Conservation (phyloP, 768 basidiomycete species). For the Mycena rebaudengoi region DNA sequence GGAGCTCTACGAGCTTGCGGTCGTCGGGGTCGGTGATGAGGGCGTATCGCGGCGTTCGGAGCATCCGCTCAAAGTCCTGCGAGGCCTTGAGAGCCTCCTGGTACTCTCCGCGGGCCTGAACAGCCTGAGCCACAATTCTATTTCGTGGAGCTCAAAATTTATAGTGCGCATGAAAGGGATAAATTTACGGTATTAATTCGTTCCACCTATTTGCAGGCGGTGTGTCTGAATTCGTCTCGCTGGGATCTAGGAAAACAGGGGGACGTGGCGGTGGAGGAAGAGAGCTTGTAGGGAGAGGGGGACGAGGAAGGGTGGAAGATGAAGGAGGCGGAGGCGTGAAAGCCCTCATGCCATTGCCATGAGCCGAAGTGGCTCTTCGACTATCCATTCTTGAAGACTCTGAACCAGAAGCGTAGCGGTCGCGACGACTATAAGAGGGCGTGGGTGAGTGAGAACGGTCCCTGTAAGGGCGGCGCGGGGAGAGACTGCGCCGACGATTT, state of each 20-base stretch:
- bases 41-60: slow-evolving; percentile 17
- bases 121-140: slow-evolving; percentile 19
- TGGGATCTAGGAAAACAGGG: too few species aligned
- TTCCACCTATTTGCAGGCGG: slow-evolving; percentile 11
- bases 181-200: slow-evolving; percentile 4
- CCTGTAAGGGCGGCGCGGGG: background rate
- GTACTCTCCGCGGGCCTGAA: slow-evolving; percentile 11
- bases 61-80: slow-evolving; percentile 15
- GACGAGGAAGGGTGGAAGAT: background rate
- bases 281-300: background rate
- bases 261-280: slow-evolving; percentile 8
- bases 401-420: background rate
- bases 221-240: too few species aligned
- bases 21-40: slow-evolving; percentile 23
- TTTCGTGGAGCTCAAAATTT: background rate
- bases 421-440: background rate
- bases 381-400: slow-evolving; percentile 11
- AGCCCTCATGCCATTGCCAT: too few species aligned
- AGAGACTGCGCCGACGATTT: background rate
- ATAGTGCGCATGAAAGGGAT: background rate
- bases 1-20: slow-evolving; percentile 15
- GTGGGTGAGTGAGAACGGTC: background rate
- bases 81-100: background rate
- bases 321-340: background rate
- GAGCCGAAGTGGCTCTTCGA: too few species aligned